These are phyloP conservation scores for Plasmodium cynomolgi DNA, from an alignment of 169 alveolate species.

Conservation along the genomic window DNA sequence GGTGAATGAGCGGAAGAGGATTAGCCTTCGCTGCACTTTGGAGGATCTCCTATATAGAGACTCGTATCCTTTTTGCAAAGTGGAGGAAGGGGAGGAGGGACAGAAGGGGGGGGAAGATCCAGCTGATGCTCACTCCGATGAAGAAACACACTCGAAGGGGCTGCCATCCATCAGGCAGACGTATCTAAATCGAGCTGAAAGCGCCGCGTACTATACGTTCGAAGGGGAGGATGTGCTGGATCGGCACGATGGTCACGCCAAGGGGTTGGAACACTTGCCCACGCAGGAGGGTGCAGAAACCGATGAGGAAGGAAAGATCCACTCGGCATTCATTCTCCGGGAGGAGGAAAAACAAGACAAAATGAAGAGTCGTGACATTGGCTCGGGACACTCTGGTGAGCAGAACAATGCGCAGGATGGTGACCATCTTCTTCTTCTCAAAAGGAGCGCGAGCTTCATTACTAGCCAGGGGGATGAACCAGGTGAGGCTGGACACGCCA, in stretches of 20 bases:
- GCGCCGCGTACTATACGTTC: background rate
- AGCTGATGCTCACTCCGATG: background rate
- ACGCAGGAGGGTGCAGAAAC: background rate
- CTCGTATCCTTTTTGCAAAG: slow-evolving; percentile 24
- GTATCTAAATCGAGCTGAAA: background rate
- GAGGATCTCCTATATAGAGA: slow-evolving; percentile 12
- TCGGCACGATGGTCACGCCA: background rate
- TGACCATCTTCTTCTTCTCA: background rate
- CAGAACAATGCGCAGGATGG: background rate
- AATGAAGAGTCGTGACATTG: background rate
- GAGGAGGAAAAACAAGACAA: background rate
- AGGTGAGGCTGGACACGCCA: background rate
- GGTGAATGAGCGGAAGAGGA: slow-evolving; percentile 14
- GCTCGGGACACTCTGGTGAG: background rate
- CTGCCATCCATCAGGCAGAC: background rate
- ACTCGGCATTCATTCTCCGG: background rate
- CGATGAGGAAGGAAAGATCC: background rate
- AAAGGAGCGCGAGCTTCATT: background rate
- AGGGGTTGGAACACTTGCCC: background rate
- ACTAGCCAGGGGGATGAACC: background rate
- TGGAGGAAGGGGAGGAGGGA: background rate
- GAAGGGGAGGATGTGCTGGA: background rate
- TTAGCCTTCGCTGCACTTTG: background rate
- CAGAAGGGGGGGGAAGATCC: background rate
- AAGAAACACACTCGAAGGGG: background rate